Evolutionary conservation across 2,329 filamentous ascomycete species (phyloP).

Genomic region (Nigrospora oryzae): DNA sequence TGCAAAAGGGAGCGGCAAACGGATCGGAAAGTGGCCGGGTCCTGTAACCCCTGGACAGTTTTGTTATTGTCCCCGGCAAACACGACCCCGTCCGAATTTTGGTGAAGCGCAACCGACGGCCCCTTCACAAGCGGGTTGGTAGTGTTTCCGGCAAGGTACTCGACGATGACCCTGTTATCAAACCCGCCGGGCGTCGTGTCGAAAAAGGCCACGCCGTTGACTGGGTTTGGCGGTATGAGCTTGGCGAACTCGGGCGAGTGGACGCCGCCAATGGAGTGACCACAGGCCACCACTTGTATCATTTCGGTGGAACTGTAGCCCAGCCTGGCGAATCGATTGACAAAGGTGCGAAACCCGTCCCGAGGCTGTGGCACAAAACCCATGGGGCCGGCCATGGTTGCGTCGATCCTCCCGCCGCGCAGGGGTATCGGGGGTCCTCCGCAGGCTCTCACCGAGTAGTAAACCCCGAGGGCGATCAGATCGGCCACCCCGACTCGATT

Average conservation of each 20-base stretch:
- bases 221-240: slow-evolving; percentile 36
- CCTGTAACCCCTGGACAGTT: slow-evolving; percentile 40
- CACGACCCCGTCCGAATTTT: slow-evolving; percentile 47
- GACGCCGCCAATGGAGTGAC: slow-evolving; percentile 53
- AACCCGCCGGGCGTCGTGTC: slow-evolving; percentile 40
- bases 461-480: slow-evolving; percentile 49
- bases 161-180: slow-evolving; percentile 48
- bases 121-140: slow-evolving; percentile 47
- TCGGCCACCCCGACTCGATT: slow-evolving; percentile 45
- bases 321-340: slow-evolving; percentile 47
- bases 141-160: slow-evolving; percentile 46
- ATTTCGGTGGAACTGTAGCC: slow-evolving; percentile 49
- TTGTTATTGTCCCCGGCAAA: slow-evolving; percentile 47
- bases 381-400: slow-evolving; percentile 31
- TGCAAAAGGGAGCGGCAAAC: slow-evolving; percentile 44
- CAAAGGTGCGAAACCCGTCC: slow-evolving; percentile 42
- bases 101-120: slow-evolving; percentile 30
- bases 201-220: slow-evolving; percentile 34
- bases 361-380: slow-evolving; percentile 49
- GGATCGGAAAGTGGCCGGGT: slow-evolving; percentile 32
- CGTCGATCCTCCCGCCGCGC: slow-evolving; percentile 45
- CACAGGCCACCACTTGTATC: slow-evolving; percentile 53
- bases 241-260: slow-evolving; percentile 44
- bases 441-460: slow-evolving; percentile 49
- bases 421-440: slow-evolving; percentile 48